These are phyloP conservation scores for Colletotrichum paranaense DNA, from an alignment of 2,329 filamentous ascomycete species.

Conservation along the genomic window DNA sequence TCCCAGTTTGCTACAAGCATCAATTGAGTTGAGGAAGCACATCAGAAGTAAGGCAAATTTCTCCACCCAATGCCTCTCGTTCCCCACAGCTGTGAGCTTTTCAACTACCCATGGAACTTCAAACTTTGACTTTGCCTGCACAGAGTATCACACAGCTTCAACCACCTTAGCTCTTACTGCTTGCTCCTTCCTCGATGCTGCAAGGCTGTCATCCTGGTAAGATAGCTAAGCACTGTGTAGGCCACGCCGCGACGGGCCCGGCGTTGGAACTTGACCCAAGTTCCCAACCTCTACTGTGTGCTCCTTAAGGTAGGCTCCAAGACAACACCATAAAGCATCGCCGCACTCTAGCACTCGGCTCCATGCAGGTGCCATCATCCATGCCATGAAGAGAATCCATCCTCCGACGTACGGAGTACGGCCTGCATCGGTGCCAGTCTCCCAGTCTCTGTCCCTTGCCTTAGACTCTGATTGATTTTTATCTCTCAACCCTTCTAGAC, in stretches of 20 bases:
- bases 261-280: background rate
- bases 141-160: background rate
- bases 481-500: background rate
- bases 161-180: slow-evolving; percentile 22
- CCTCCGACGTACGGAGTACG: background rate
- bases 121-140: background rate
- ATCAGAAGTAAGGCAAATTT: background rate
- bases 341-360: slow-evolving; percentile 16
- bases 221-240: background rate
- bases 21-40: background rate
- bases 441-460: slow-evolving; percentile 10
- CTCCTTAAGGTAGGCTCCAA: background rate
- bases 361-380: slow-evolving; percentile 14
- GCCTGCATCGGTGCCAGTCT: background rate
- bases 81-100: background rate
- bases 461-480: background rate
- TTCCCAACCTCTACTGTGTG: background rate
- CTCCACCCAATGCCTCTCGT: background rate
- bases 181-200: slow-evolving; percentile 4
- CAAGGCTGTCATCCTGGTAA: slow-evolving; percentile 3
- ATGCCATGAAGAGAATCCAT: slow-evolving; percentile 8
- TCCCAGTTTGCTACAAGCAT: background rate
- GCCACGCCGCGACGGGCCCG: background rate
- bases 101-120: background rate
- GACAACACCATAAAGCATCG: slow-evolving; percentile 20